Base-by-base conservation (phyloP, 176 grass and related monocot species). In the Aechmea fasciata region DNA sequence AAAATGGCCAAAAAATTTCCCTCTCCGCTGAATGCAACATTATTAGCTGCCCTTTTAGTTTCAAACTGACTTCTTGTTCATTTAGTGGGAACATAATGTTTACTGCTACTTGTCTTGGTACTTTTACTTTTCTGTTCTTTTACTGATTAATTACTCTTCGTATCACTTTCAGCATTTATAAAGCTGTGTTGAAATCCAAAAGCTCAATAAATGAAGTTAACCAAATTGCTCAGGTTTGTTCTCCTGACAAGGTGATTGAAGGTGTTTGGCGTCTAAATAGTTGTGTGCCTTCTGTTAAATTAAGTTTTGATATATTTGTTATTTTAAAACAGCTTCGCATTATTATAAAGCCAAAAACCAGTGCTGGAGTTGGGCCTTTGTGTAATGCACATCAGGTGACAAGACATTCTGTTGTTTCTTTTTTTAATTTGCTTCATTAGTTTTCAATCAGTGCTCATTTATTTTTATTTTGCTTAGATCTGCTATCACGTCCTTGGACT, bases 401-500 rank as follows among this genome's bases (percentile, higher is more conserved):
- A 66, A 62, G 12, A 68, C 48, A 64, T 79, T 69, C 57, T 59
- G 65, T 48, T 67, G 76, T 49, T 73, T 64, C 69, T 57, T 79
- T 62, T 11, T 64, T 69, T 75, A 41, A 41, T 61, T 76, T 67
- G 47, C 63, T 24, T 77, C 14, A 61, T 72, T 53, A 70, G 57
- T 75, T 69, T 20, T 71, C 25, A 77, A 66, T 82, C 62, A 68
- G 33, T 66, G 26, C 55, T 53, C 47, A 80, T 76, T 50, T 80
- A 26, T 82, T 48, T 11, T 73, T 10, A 79, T 41, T 18, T 75
- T 77, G 76, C 41, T 73, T 86, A 97, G 94, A 89, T 97, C 68
- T 97, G 94, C 73, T 97, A 97, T 72, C 94, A 97, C 79, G 84
- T 92, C 64, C 89, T 97, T 87, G 94, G 89, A 49, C 84, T 92